Percentiles rank a stretch among this genome's conserved stretches.
phyloP scores from a whole-genome alignment of 1,284 basidiomycete genomes.

The Cutaneotrichosporon spelunceum region DNA sequence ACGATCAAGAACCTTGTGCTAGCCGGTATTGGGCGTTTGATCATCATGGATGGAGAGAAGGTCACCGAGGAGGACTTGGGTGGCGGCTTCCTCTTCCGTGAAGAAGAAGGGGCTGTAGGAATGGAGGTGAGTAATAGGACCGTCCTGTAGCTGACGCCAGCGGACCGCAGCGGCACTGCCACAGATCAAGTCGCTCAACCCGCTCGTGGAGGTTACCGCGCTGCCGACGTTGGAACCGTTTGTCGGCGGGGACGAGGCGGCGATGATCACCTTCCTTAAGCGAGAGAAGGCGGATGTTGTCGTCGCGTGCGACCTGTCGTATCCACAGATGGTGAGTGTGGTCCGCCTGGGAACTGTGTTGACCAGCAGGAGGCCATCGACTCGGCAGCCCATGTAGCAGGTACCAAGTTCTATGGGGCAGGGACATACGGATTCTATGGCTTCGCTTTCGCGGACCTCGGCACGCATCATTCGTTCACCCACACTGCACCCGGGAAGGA shows the following conservation, averaged over 20 bases:
- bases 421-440: conserved; percentile 87
- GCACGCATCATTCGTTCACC: conserved; percentile 73
- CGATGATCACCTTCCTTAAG: conserved; percentile 61
- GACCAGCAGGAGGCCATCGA: conserved; percentile 69
- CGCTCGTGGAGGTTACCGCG: conserved; percentile 76
- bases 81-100: conserved; percentile 88
- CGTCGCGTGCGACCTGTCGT: conserved; percentile 73
- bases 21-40: conserved; percentile 58
- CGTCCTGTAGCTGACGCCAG: conserved; percentile 53
- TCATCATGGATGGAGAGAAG: conserved; percentile 56
- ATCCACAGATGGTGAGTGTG: conserved; percentile 64
- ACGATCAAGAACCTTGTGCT: conserved; percentile 82
- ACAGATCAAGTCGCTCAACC: conserved; percentile 84
- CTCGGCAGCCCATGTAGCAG: conserved; percentile 64
- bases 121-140: conserved; percentile 60
- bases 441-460: conserved; percentile 90
- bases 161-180: conserved; percentile 76
- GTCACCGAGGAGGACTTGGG: conserved; percentile 72
- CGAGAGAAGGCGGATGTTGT: conserved; percentile 67
- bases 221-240: conserved; percentile 56
- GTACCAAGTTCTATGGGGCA: conserved; percentile 80
- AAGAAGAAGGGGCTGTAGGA: conserved; percentile 74
- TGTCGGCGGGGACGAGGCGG: conserved; percentile 49
- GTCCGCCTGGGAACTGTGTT: neutral
- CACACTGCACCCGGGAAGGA: conserved; percentile 50